phyloP scores from a whole-genome alignment of 1,284 basidiomycete species.

The Puccinia horiana region DNA sequence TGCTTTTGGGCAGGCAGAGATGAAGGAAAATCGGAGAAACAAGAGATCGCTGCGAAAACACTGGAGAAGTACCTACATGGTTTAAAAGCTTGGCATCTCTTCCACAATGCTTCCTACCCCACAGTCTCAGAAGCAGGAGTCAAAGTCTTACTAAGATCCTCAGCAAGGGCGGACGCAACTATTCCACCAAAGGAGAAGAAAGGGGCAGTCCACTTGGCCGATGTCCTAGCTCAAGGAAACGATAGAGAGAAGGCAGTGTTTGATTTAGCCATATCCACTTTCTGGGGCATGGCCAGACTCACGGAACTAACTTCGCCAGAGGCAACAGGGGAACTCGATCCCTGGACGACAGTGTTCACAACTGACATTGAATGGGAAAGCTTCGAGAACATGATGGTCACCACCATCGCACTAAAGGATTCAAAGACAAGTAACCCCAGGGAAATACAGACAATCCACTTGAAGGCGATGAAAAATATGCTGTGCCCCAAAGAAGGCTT shows the following conservation, averaged over 20 bases:
- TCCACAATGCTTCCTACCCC: not conserved
- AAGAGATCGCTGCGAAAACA: not conserved
- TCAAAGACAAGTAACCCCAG: not conserved
- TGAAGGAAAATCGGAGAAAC: too few species aligned
- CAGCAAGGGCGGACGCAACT: not conserved
- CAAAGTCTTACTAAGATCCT: not conserved
- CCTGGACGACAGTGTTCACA: not conserved
- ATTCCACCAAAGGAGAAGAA: not conserved
- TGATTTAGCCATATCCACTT: not conserved
- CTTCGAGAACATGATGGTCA: not conserved
- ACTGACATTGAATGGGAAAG: not conserved
- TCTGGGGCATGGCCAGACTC: conserved; percentile 29
- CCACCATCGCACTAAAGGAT: not conserved
- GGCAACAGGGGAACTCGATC: not conserved
- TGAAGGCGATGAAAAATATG: too few species aligned
- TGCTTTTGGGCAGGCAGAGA: conserved; percentile 13
- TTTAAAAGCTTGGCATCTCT: not conserved
- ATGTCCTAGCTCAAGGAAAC: not conserved
- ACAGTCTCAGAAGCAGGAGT: not conserved
- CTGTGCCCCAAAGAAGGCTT: not conserved
- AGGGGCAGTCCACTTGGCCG: not conserved
- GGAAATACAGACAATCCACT: too few species aligned
- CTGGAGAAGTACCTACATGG: not conserved
- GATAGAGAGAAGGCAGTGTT: not conserved
- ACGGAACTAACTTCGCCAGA: not conserved